Evolutionary conservation across 768 basidiomycete genomes (phyloP).

Genomic region (Boletus vermiculosoides): DNA sequence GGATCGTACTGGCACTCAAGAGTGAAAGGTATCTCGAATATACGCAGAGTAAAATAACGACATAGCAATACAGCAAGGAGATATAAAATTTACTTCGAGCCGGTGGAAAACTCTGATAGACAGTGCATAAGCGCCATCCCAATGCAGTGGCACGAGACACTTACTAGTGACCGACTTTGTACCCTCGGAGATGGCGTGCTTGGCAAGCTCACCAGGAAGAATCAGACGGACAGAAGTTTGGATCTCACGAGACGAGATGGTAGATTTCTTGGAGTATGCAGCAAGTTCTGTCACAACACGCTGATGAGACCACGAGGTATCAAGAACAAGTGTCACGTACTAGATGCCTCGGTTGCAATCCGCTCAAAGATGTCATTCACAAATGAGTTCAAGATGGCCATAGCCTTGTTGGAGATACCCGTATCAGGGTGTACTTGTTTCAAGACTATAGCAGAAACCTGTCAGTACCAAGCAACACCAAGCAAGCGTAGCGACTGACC

Average conservation of each 20-base stretch:
- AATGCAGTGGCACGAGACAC: conserved; percentile 20
- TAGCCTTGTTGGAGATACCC: conserved; percentile 89
- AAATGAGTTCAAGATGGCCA: conserved; percentile 82
- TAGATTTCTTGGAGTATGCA: conserved; percentile 85
- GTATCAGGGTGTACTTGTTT: conserved; percentile 94
- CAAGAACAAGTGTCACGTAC: conserved; percentile 36
- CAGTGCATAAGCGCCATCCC: conserved; percentile 9
- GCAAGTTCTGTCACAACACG: conserved; percentile 57
- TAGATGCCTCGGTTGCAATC: conserved; percentile 71
- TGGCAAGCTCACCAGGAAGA: conserved; percentile 81
- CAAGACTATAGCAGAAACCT: conserved; percentile 48
- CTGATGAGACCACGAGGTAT: neutral
- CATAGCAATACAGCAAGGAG: conserved; percentile 33
- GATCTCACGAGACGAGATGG: conserved; percentile 89
- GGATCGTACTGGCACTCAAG: neutral
- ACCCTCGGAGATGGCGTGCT: conserved; percentile 88
- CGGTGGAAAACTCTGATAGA: conserved; percentile 56
- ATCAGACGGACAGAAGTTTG: conserved; percentile 83
- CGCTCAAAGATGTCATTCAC: conserved; percentile 86
- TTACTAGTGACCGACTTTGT: conserved; percentile 70
- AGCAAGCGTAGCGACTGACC: conserved; percentile 38
- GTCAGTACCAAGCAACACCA: neutral
- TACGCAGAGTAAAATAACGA: conserved; percentile 31
- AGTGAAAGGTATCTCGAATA: conserved; percentile 32
- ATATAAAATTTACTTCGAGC: conserved; percentile 46